Base-by-base conservation (phyloP, 208 protist species). In the Trypanosoma melophagium region DNA sequence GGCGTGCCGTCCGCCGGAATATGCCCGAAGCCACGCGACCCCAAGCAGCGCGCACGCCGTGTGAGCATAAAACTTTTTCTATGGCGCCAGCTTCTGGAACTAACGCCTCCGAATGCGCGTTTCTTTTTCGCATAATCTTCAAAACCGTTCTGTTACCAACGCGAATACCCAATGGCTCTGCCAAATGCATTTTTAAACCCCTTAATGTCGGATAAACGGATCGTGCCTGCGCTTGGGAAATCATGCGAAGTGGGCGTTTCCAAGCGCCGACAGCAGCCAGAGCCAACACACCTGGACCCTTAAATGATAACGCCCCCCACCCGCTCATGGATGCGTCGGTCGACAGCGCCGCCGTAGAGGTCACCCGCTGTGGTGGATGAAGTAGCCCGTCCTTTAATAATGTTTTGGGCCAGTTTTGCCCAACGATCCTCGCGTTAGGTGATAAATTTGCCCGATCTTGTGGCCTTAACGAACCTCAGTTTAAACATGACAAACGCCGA, bases 1-100 rank as follows among this genome's bases (percentile, higher is more conserved):
- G n/a, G 51, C 3, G 51, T 62, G 41, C 58, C 58, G 25, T 62
- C 58, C 22, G 58, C 58, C 2, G 8, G 41, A 24, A 51, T 62
- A 0, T 19, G 17, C 41, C 12, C 4, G 21, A 25, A 28, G 41
- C 58, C 2, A 45, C 41, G 17, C 28, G 51, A 9, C 14, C 4
- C 41, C 58, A 62, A 16, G 41, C 5, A 12, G 41, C 41, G 3
- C 25, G 17, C 7, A 62, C 13, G 1, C 41, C 41, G 7, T 51
- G 9, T 21, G 10, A 16, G 9, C 22, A n/a, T 8, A 35, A 25
- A 17, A 22, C 58, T 21, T 21, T 12, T 16, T 62, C 41, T 16
- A 62, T 50, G 9, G 21, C 19, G 10, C 3, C 24, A 14, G 21
- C 41, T 50, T 62, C 58, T 2, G 3, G 2, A 5, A 62, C 58